A percentile compares a stretch with the other conserved stretches of the same genome.
phyloP scores from a whole-genome alignment of 495 filamentous ascomycete species.

The Penicillium steckii region DNA sequence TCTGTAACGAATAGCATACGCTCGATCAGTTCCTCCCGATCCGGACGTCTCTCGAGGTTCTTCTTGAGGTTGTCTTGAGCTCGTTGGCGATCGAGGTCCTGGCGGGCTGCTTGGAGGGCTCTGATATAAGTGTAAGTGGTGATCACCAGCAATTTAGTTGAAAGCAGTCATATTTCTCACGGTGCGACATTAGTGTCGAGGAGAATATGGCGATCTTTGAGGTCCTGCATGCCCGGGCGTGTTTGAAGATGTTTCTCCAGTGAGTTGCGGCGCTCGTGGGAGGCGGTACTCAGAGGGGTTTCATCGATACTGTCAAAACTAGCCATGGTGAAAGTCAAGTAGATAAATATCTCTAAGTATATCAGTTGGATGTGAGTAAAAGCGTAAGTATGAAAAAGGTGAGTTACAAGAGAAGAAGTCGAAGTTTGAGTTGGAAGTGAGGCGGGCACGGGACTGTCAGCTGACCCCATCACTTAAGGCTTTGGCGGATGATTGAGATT shows the following conservation, averaged over 20 bases:
- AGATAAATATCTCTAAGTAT: no score
- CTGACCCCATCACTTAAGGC: no score
- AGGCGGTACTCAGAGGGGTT: constrained; percentile 46
- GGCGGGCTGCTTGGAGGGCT: constrained; percentile 58
- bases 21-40: constrained; percentile 66
- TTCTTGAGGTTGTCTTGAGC: constrained; percentile 65
- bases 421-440: no score
- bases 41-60: constrained; percentile 61
- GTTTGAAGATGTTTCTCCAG: constrained; percentile 81
- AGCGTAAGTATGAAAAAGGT: background rate
- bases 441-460: no score
- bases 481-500: no score
- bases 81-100: constrained; percentile 64
- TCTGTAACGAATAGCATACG: constrained; percentile 46
- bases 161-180: constrained; percentile 39
- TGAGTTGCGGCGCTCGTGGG: constrained; percentile 77
- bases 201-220: constrained; percentile 73
- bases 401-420: background rate
- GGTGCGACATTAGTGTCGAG: constrained; percentile 70
- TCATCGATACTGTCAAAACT: constrained; percentile 41
- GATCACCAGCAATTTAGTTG: background rate
- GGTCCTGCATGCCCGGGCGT: constrained; percentile 76
- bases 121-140: constrained; percentile 26
- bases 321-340: background rate
- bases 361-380: no score